phyloP scores from a whole-genome alignment of 1,139 yeast genomes.

The Geotrichum bryndzae region DNA sequence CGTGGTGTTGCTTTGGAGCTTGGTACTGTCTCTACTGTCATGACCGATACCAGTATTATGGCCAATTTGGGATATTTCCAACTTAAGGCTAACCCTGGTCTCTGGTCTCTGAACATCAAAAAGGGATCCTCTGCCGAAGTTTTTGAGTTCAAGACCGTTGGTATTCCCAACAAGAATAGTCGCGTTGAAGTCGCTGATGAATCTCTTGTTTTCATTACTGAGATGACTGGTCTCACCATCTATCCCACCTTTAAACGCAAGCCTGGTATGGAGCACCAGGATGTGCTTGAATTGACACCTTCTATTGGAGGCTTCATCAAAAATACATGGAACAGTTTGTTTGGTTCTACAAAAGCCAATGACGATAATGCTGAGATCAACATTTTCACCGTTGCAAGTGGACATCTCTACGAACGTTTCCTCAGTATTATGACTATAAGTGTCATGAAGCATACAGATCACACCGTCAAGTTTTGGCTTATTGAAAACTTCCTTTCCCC shows the following conservation, averaged over 20 bases:
- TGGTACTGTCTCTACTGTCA: conserved; percentile 23
- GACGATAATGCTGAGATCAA: conserved; percentile 56
- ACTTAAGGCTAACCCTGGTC: conserved; percentile 62
- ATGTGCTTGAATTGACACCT: conserved; percentile 30
- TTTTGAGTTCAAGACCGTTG: conserved; percentile 38
- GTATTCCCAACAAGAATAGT: conserved; percentile 30
- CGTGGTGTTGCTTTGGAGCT: conserved; percentile 49
- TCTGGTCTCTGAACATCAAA: conserved; percentile 48
- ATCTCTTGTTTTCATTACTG: conserved; percentile 28
- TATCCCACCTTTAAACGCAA: conserved; percentile 44
- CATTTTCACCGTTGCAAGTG: conserved; percentile 78
- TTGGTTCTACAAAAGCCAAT: conserved; percentile 6
- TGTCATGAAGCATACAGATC: conserved; percentile 55
- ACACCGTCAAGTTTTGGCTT: conserved; percentile 78
- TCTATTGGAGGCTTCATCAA: conserved; percentile 5
- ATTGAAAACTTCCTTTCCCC: conserved; percentile 75
- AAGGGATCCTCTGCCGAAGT: conserved; percentile 40
- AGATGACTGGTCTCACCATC: conserved; percentile 43
- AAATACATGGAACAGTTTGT: conserved; percentile 8
- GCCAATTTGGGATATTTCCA: conserved; percentile 72
- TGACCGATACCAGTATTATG: conserved; percentile 62
- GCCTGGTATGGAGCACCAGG: conserved; percentile 39
- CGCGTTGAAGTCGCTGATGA: conserved; percentile 7
- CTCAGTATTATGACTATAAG: conserved; percentile 74
- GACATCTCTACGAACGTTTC: conserved; percentile 68